Base-by-base conservation (phyloP, 805 yeast genomes). In the Teunomyces stri region DNA sequence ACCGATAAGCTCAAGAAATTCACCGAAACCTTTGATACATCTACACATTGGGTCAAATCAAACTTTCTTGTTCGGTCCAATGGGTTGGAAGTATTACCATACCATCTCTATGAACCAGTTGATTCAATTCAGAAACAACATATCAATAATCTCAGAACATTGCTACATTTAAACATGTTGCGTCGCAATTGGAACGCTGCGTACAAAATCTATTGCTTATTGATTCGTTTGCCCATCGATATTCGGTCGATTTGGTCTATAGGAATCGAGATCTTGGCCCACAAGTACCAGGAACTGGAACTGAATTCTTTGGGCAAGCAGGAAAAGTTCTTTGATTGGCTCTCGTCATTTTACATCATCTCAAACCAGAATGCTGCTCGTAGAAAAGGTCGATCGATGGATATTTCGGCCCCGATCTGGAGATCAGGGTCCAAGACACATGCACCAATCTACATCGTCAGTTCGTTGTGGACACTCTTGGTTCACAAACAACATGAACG, bases 191-290 rank as follows among this genome's bases (percentile, higher is more conserved):
- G 89, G 89, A 54, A 59, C 5, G 39, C 69, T 12, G 86, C 87
- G 0, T 81, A 79, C 54, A 72, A 72, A 45, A 64, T 80, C 6
- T 81, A 81, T 52, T 60, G 79, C 7, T 45, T 80, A 1, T 58
- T 86, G 18, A 58, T 82, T 2, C 60, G 85, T 44, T 54, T 78
- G 0, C 77, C 77, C 1, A 70, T 79, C 9, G 88, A 85, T 57
- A 59, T 84, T 5, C 66, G 81, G 45, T 64, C 76, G 3, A 57
- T 84, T 9, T 86, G 91, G 91, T 78, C 85, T 0, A 31, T 84
- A 0, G 90, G 87, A 0, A 61, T 81, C 4, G 84, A 80, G 49
- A 79, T 85, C 4, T 57, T 85, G n/a, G 43, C 48, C 42, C 53
- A 51, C 42, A 48, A 50, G 18, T 42, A 39, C 28, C 42, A 37